Evolutionary conservation across 2,329 filamentous ascomycete species (phyloP).

Genomic region (Neospermospora avenae): DNA sequence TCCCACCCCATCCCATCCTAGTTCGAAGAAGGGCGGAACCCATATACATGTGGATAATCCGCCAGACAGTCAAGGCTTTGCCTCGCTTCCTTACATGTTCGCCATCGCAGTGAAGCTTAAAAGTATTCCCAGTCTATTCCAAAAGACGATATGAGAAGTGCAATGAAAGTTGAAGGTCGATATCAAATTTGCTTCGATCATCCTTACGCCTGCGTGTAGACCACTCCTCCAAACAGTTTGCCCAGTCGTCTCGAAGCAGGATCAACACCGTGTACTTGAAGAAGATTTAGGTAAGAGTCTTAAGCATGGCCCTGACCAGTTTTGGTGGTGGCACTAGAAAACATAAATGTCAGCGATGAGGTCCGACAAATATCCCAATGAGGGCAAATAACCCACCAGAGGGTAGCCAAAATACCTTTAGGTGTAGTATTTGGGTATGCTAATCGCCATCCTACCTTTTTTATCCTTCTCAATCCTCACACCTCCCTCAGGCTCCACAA

Average conservation of each 20-base stretch:
- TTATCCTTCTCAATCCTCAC: constrained; percentile 81
- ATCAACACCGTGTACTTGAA: neutral
- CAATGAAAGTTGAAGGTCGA: neutral
- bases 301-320: constrained; percentile 67
- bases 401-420: constrained; percentile 24
- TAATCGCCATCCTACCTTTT: constrained; percentile 93
- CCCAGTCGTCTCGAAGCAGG: neutral
- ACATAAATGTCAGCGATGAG: constrained; percentile 24
- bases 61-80: too few species aligned
- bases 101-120: neutral
- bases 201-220: neutral
- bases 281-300: constrained; percentile 57
- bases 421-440: constrained; percentile 63
- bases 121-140: neutral
- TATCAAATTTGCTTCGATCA: neutral
- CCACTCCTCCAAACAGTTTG: too few species aligned
- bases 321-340: constrained; percentile 58
- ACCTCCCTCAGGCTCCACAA: constrained; percentile 54
- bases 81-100: neutral
- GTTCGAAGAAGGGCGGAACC: too few species aligned
- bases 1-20: too few species aligned
- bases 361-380: constrained; percentile 12
- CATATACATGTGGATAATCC: too few species aligned
- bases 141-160: constrained; percentile 2
- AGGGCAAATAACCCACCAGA: constrained; percentile 29